Evolutionary conservation across 306 rosid genomes (phyloP).

Genomic region (Luffa acutangula): DNA sequence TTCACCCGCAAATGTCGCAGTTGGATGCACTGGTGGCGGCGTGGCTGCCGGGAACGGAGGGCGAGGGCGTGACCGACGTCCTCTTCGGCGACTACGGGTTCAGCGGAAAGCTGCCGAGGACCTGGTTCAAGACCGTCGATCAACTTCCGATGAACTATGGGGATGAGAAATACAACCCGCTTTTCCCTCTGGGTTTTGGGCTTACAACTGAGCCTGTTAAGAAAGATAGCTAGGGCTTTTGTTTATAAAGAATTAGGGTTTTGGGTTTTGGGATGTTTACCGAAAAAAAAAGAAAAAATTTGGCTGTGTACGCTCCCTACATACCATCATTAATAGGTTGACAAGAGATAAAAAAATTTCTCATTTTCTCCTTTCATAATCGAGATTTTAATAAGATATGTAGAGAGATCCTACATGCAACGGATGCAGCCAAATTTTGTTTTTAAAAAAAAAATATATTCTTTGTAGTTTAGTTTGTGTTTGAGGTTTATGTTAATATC

Average conservation of each 20-base stretch:
- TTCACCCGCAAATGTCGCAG: neutral
- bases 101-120: neutral
- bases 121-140: conserved; percentile 10
- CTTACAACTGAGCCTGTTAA: neutral
- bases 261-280: neutral
- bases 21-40: conserved; percentile 8
- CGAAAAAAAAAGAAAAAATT: too few relatives aligned
- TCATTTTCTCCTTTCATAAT: too few relatives aligned
- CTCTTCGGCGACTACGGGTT: neutral
- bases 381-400: too few relatives aligned
- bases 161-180: conserved; percentile 1
- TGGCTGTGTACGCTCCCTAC: too few relatives aligned
- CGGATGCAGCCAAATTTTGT: too few relatives aligned
- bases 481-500: too few relatives aligned
- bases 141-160: conserved; percentile 8
- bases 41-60: conserved; percentile 11
- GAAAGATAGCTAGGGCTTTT: neutral
- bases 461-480: too few relatives aligned
- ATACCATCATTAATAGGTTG: too few relatives aligned
- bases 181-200: conserved; percentile 12
- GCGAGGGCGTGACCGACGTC: neutral
- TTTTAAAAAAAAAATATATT: too few relatives aligned
- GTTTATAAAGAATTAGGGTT: neutral
- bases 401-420: too few relatives aligned
- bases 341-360: too few relatives aligned